These are phyloP conservation scores for Ammopiptanthus mongolicus DNA, from an alignment of 306 rosid genomes.

Conservation along the genomic window DNA sequence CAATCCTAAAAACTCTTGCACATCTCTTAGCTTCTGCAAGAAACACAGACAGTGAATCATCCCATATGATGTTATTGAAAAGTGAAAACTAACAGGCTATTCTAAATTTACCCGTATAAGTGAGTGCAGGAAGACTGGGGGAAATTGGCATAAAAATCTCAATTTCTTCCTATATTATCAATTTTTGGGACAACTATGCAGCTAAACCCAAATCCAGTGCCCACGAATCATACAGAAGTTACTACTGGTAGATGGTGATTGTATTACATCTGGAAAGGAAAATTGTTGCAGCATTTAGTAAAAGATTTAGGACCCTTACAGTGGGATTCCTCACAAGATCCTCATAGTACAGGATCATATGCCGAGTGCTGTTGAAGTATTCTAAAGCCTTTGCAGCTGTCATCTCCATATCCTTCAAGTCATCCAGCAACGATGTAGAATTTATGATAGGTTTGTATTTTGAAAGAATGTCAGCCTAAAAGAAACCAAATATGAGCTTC, in stretches of 20 bases:
- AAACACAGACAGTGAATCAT: constrained; percentile 6
- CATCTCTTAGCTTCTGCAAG: constrained; percentile 71
- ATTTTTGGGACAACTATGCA: not conserved
- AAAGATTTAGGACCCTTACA: constrained; percentile 41
- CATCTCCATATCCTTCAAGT: constrained; percentile 65
- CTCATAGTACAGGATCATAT: constrained; percentile 72
- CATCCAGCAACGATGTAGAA: constrained; percentile 47
- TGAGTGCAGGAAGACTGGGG: not conserved
- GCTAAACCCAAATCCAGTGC: not conserved
- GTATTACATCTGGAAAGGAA: not conserved
- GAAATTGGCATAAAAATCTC: not conserved
- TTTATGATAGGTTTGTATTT: constrained; percentile 76
- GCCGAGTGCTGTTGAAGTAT: constrained; percentile 73
- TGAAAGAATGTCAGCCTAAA: constrained; percentile 77
- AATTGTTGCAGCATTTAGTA: not conserved
- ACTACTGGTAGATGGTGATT: not conserved
- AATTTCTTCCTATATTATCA: not conserved
- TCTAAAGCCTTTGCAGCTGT: constrained; percentile 52
- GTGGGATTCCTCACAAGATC: constrained; percentile 66
- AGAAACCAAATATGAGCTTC: constrained; percentile 20
- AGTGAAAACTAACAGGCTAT: not conserved
- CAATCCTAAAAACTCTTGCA: constrained; percentile 63
- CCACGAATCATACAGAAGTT: not conserved
- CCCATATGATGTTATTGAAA: not conserved
- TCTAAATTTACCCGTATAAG: not conserved